phyloP scores from a whole-genome alignment of 495 filamentous ascomycete genomes.

The Cetradonia linearis region DNA sequence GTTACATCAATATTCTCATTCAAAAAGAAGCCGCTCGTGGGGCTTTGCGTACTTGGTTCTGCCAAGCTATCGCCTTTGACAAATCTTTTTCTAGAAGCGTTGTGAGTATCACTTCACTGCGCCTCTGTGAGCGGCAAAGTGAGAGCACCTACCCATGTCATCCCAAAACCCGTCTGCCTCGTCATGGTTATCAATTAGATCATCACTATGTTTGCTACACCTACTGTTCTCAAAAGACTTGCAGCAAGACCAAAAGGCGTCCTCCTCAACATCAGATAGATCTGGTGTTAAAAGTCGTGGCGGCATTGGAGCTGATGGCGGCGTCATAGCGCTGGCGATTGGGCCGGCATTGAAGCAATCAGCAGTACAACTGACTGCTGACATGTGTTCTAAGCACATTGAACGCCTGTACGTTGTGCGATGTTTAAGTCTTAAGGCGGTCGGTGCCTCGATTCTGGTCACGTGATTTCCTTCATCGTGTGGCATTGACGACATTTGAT shows the following conservation, averaged over 20 bases:
- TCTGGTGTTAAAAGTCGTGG: conserved; percentile 23
- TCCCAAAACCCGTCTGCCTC: conserved; percentile 6
- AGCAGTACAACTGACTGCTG: conserved; percentile 9
- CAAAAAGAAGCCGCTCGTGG: neutral
- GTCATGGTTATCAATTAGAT: neutral
- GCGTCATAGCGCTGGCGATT: neutral
- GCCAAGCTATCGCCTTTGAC: conserved; percentile 2
- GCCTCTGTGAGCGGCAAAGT: neutral
- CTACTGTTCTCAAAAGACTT: neutral
- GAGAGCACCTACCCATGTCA: conserved; percentile 14
- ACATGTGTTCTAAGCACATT: conserved; percentile 12
- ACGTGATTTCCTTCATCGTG: neutral
- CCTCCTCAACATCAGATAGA: conserved; percentile 23
- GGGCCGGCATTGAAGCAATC: conserved; percentile 9
- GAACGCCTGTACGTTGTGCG: conserved; percentile 2
- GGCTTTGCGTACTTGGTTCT: neutral
- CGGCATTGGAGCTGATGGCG: conserved; percentile 15
- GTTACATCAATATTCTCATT: neutral
- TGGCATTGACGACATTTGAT: neutral
- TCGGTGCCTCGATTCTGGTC: conserved; percentile 2
- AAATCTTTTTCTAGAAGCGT: conserved; percentile 4
- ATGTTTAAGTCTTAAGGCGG: neutral
- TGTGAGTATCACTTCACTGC: neutral
- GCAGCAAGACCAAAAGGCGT: conserved; percentile 24
- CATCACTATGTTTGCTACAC: neutral